Base-by-base conservation (phyloP, 2,329 filamentous ascomycete species). In the Pseudogymnoascus sp. region DNA sequence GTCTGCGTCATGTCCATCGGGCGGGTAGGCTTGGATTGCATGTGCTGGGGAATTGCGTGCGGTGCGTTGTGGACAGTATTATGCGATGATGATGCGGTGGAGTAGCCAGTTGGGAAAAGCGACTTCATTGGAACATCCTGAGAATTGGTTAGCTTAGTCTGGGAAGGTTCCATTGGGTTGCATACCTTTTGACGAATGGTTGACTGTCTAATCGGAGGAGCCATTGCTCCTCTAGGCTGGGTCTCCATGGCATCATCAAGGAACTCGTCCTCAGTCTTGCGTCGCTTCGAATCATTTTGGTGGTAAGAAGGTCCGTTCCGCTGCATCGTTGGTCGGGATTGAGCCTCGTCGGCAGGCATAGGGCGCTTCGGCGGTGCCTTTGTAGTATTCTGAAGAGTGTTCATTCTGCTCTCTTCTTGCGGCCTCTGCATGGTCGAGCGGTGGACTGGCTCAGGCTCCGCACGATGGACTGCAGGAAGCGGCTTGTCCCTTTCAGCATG, bases 1-100 rank as follows among this genome's bases (percentile, higher is more conserved):
- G 93, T 86, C 70, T 93, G 89, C n/a, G 88, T 84, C 84, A 93
- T 92, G 67, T 94, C 90, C 70, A 92, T 78, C 1, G 89, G 88
- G 68, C 92, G 86, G 1, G 78, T 80, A 2, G 81, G 76, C 72
- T 88, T 86, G 59, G 77, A 74, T 37, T 88, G 79, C 47, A 76
- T 79, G 67, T 84, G 82, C 66, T 90, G 86, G 68, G 91, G 88
- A 18, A 80, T 78, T 12, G 84, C 86, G 58, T 88, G 81, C 0
- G 84, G 85, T 6, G 82, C 76, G 74, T 87, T 89, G 78, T 87
- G 87, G 61, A 89, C 35, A 5, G 20, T 59, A 8, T 16, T 41
- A 61, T 71, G 70, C 18, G 72, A 65, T 28, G 61, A 37, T 28
- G 50, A 36, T 58, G 50, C 60, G 5, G 60, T 82, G 43, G 80